Base-by-base conservation (phyloP, 805 yeast genomes). In the Ogataea henricii region DNA sequence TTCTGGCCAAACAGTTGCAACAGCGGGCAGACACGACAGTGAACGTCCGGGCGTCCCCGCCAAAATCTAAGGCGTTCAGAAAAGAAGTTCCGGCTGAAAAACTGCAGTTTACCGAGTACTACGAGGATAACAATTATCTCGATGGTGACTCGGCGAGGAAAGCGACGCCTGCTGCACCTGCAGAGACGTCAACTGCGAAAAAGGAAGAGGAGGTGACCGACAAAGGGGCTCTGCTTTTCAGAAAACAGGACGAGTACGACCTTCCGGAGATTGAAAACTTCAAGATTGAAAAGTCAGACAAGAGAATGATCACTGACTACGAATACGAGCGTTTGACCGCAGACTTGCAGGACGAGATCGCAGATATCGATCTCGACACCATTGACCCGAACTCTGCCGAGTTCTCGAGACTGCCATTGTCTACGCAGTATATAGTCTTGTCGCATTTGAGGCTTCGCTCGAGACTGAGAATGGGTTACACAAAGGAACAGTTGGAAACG, bases 381-480 rank as follows among this genome's bases (percentile, higher is more conserved):
- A 80, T 94, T 21, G 96, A 94, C 63, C 96, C 97, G 8, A 77
- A 82, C 3, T 90, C 97, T 0, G 68, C 78, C 18, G 90, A 87
- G 53, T 94, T 94, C 61, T 73, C 76, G 10, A 74, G 75, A 17
- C 69, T 94, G n/a, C 96, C 99, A 0, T 70, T 84, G 42, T 79
- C 90, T 0, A 83, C 96, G 0, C 97, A 90, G 62, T 94, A 94
- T 62, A 89, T 90, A 79, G 80, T 89, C 3, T 69, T 94, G 10
- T 88, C 94, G 8, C 89, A 88, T 49, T 76, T 96, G 13, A 67
- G 99, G 47, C 69, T 90, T 21, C 77, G 89, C 52, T 91, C 97
- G 0, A 71, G 99, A 48, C 76, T 94, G 63, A 82, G 99, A 69
- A 85, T 94, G 96, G 99, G 99, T 1, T 91, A 87, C 61, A 75